Evolutionary conservation across 202 grass and related monocot genomes (phyloP), one percentile per base, ranked within the genome.

Genomic region (Schoenoplectus triqueter): DNA sequence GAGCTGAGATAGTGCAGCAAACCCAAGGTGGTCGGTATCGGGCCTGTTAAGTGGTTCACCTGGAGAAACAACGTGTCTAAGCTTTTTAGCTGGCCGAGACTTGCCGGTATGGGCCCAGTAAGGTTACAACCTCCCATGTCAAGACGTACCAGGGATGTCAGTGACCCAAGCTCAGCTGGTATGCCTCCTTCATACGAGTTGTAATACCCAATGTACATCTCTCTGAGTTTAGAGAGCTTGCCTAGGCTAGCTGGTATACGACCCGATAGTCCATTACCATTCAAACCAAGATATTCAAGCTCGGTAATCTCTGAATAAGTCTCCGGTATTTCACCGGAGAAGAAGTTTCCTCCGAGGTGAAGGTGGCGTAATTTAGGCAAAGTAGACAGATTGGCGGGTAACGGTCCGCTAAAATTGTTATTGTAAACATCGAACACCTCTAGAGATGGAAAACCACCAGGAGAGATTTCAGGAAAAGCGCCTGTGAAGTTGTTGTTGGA

Each of bases 341-440:
- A 98, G 85, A 82, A 98, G 86, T 98, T 98, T 0, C 95, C 95
- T n/a, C 95, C 93, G 3, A 98, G 88, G 52, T 94, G 88, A 84
- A 98, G 85, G 86, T 94, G 84, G 0, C 90, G 85, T 9, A 98
- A 89, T 2, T 39, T 42, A 0, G 73, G 85, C 19, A 66, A 52
- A 19, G 31, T 44, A 0, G 78, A 2, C 13, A 55, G 2, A 6
- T 84, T 83, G 1, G 71, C 57, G 2, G 88, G 95, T 5, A 98
- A 88, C 3, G 64, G 50, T 13, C 95, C 95, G 0, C 88, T 88
- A 42, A 98, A 65, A 86, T 94, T 95, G 87, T 98, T 98, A 77
- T 98, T 94, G 87, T 98, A 95, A 56, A 66, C 80, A 77, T 98
- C 95, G 72, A 95, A 5, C 75, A 93, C 51, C 61, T 87, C 69